Evolutionary conservation across 768 basidiomycete species (phyloP), one percentile per base, ranked within the genome.

Genomic region (Mycena metata): DNA sequence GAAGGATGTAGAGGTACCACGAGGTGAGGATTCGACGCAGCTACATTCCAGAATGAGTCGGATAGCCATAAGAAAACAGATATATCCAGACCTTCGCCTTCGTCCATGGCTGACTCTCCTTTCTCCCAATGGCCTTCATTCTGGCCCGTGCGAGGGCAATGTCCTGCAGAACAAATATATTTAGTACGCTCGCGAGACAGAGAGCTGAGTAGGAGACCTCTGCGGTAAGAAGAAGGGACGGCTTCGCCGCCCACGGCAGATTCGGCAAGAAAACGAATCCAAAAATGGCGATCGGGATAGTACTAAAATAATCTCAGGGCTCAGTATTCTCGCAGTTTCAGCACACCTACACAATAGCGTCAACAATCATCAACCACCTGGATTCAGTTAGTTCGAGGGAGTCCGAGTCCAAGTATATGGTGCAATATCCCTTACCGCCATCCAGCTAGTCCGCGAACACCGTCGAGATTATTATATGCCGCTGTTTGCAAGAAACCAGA

Each of bases 401-500:
- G n/a, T n/a, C n/a, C n/a, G n/a, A n/a, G n/a, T n/a, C n/a, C n/a
- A n/a, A n/a, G n/a, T n/a, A n/a, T n/a, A n/a, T n/a, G 11, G 2
- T 5, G 49, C 41, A 5, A 42, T 24, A n/a, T 47, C 3, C 7
- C 61, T 24, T 55, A 68, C 71, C 71, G 36, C 71, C 71, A 72
- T n/a, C 71, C 71, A 9, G 64, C 71, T 21, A 72, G 15, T 5
- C 71, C 71, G 17, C 52, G 52, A 24, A 69, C 45, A 11, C 66
- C 70, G 61, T 71, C 39, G 3, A 71, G 66, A 42, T 71, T 60
- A 24, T 71, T 69, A 39, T 72, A 69, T 15, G 71, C 71, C 21
- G 72, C 66, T 2, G 65, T 66, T 56, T 73, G 72, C 58, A 73
- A 58, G 51, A 73, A 73, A 24, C 72, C 72, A 16, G 72, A 73